A percentile compares a stretch with the other conserved stretches of the same genome.
phyloP scores from a whole-genome alignment of 257 asterid species.

The Salvia rosmarinus region DNA sequence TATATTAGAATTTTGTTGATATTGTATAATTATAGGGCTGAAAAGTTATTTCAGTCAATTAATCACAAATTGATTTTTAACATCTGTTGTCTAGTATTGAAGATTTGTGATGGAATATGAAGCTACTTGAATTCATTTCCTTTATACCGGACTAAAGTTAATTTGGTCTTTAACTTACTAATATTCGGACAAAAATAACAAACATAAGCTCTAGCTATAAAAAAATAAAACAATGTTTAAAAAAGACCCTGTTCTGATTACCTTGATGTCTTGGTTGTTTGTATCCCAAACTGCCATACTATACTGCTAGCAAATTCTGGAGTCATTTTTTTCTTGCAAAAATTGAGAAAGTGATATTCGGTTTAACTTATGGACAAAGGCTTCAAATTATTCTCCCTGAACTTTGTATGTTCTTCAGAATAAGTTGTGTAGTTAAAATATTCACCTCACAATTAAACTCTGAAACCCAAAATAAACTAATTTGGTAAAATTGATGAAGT shows the following conservation, averaged over 20 bases:
- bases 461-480: background rate
- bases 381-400: background rate
- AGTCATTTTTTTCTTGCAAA: background rate
- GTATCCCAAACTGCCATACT: background rate
- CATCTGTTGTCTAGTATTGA: background rate
- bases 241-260: background rate
- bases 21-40: background rate
- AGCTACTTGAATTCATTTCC: background rate
- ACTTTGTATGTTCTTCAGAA: background rate
- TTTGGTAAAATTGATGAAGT: background rate
- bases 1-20: background rate
- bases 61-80: background rate
- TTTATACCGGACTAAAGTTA: background rate
- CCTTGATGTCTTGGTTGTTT: background rate
- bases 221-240: background rate
- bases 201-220: background rate
- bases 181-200: background rate
- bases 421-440: background rate
- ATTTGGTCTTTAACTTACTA: background rate
- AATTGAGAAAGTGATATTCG: background rate
- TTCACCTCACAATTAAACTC: background rate
- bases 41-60: background rate
- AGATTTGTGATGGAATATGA: background rate
- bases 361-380: background rate
- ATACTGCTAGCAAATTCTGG: background rate